phyloP scores from a whole-genome alignment of 176 grass and related monocot genomes.

The Avena sativa region DNA sequence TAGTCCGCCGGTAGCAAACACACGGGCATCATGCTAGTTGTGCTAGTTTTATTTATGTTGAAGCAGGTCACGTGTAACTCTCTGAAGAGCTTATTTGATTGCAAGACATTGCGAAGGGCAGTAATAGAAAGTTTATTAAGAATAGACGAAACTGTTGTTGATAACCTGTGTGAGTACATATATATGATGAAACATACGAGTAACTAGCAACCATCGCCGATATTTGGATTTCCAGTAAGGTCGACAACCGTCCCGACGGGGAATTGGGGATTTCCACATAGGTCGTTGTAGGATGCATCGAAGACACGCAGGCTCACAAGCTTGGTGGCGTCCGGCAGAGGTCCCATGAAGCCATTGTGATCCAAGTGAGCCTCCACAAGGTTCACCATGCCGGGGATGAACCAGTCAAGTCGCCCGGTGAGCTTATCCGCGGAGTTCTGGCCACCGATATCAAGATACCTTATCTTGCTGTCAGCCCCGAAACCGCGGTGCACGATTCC shows the following conservation, averaged over 20 bases:
- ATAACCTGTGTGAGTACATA: no score
- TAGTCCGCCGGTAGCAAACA: no score
- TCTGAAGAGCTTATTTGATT: no score
- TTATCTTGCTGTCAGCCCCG: constrained; percentile 18
- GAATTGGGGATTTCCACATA: constrained; percentile 30
- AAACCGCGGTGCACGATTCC: background rate
- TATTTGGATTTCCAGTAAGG: no score
- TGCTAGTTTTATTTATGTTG: no score
- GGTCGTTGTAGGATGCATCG: background rate
- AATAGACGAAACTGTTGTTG: no score
- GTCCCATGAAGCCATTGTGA: background rate
- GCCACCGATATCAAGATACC: constrained; percentile 5
- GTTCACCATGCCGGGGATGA: constrained; percentile 8
- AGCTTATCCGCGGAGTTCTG: background rate
- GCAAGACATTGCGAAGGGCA: no score
- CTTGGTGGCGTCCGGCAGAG: background rate
- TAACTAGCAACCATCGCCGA: background rate
- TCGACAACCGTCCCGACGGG: background rate
- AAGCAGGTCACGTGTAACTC: no score
- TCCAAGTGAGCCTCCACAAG: constrained; percentile 17
- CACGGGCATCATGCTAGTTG: no score
- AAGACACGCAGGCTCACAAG: background rate
- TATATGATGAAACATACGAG: no score
- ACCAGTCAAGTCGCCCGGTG: background rate
- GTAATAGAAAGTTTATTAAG: no score